phyloP scores from a whole-genome alignment of 2,329 filamentous ascomycete genomes.

The Ceratocystis colombiana region DNA sequence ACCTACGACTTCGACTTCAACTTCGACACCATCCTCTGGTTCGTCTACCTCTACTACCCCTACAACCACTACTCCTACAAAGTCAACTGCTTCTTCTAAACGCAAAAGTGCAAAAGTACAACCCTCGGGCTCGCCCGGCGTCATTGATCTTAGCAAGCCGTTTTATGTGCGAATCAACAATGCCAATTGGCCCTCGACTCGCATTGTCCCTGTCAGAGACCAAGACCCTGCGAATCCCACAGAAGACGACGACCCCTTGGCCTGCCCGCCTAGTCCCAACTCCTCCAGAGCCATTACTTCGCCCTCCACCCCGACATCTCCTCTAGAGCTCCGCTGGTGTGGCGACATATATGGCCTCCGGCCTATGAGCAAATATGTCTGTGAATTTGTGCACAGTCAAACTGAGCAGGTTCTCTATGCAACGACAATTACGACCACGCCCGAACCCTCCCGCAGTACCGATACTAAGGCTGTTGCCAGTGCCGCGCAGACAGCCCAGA shows the following conservation, averaged over 20 bases:
- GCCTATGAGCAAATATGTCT: conserved; percentile 65
- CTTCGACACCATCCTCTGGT: not conserved
- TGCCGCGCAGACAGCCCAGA: conserved; percentile 36
- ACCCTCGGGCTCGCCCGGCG: conserved; percentile 32
- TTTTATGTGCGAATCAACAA: conserved; percentile 73
- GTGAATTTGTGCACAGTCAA: conserved; percentile 61
- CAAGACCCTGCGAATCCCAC: conserved; percentile 16
- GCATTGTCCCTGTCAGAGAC: conserved; percentile 48
- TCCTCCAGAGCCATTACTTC: not conserved
- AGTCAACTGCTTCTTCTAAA: not conserved
- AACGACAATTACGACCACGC: conserved; percentile 58
- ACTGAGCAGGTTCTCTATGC: conserved; percentile 59
- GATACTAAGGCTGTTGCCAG: conserved; percentile 30
- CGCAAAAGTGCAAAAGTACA: no score
- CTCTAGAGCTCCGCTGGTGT: conserved; percentile 49
- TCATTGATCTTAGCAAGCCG: conserved; percentile 59
- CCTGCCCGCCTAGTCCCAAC: not conserved
- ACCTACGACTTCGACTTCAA: conserved; percentile 8
- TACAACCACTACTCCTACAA: conserved; percentile 29
- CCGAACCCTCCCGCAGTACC: conserved; percentile 36
- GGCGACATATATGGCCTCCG: conserved; percentile 61
- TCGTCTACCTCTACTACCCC: conserved; percentile 27
- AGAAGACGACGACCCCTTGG: conserved; percentile 28
- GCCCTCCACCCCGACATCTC: conserved; percentile 28
- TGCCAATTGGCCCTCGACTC: conserved; percentile 67